Conservation (phyloP, 805 yeast species). For the Teunomyces atbi region DNA sequence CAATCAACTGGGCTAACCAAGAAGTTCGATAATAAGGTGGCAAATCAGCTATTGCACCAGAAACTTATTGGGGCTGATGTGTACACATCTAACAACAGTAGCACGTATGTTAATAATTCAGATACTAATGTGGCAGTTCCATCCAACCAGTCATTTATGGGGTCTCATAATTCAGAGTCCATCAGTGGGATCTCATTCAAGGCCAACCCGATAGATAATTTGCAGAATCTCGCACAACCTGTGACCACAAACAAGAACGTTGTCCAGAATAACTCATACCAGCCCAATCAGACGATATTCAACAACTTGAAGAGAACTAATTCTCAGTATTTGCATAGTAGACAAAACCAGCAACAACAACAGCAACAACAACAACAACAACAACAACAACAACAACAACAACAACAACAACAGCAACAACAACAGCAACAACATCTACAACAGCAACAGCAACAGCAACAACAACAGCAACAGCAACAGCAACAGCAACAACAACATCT, state of each 20-base stretch:
- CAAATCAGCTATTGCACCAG: slow-evolving; percentile 8
- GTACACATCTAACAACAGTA: slow-evolving; percentile 3
- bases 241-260: slow-evolving; percentile 30
- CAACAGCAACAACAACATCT: slow-evolving; percentile 3
- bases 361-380: background rate
- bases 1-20: slow-evolving; percentile 43
- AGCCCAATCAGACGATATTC: slow-evolving; percentile 42
- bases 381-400: slow-evolving; percentile 6
- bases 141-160: slow-evolving; percentile 8
- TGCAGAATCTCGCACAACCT: slow-evolving; percentile 25
- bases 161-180: slow-evolving; percentile 15
- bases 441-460: slow-evolving; percentile 17
- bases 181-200: slow-evolving; percentile 34
- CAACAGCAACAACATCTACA: background rate
- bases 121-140: slow-evolving; percentile 5
- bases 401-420: background rate
- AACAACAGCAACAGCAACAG: background rate
- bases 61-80: slow-evolving; percentile 9
- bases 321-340: slow-evolving; percentile 31
- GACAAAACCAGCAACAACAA: slow-evolving; percentile 10
- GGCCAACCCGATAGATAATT: slow-evolving; percentile 24
- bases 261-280: slow-evolving; percentile 37
- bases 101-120: background rate
- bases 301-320: slow-evolving; percentile 41
- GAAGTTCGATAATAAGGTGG: slow-evolving; percentile 24